A percentile compares a stretch with the other conserved stretches of the same genome.
These are phyloP conservation scores for Fraxinus sp. DNA, from an alignment of 305 asterid species.

Conservation along the genomic window DNA sequence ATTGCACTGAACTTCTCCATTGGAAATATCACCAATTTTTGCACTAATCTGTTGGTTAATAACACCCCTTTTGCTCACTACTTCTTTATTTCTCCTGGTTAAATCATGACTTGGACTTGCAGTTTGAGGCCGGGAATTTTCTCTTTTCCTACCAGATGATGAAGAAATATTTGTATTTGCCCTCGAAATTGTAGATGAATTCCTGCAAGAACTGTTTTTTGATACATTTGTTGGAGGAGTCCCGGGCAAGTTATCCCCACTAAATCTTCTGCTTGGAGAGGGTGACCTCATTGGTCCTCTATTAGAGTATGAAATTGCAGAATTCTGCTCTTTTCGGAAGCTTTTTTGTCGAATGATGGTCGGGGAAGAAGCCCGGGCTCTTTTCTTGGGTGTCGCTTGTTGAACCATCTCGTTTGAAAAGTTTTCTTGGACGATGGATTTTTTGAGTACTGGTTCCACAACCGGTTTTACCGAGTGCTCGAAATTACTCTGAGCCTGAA, in stretches of 20 bases:
- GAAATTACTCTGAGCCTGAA: conserved; percentile 4
- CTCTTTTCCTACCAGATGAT: conserved; percentile 34
- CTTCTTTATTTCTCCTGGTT: conserved; percentile 1
- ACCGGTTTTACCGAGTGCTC: not conserved
- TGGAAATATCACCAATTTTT: conserved; percentile 34
- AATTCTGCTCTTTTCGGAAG: conserved; percentile 46
- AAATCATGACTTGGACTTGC: conserved; percentile 32
- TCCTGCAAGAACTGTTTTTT: conserved; percentile 17
- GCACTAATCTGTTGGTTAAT: conserved; percentile 26
- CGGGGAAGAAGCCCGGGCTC: conserved; percentile 58
- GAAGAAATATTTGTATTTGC: conserved; percentile 17
- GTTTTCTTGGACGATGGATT: conserved; percentile 18
- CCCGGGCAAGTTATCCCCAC: conserved; percentile 27
- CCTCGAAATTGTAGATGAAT: conserved; percentile 16
- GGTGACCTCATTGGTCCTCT: conserved; percentile 43
- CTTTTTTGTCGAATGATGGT: conserved; percentile 61
- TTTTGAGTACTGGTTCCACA: conserved; percentile 8
- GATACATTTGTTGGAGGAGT: conserved; percentile 9
- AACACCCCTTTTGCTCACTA: conserved; percentile 27
- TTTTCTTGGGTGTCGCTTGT: conserved; percentile 44
- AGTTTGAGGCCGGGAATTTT: conserved; percentile 31
- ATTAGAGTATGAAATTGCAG: conserved; percentile 19
- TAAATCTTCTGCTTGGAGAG: conserved; percentile 56
- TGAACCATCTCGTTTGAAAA: not conserved
- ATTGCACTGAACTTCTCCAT: conserved; percentile 25